phyloP scores from a whole-genome alignment of 2,329 filamentous ascomycete genomes.

The Exophiala alcalophila region DNA sequence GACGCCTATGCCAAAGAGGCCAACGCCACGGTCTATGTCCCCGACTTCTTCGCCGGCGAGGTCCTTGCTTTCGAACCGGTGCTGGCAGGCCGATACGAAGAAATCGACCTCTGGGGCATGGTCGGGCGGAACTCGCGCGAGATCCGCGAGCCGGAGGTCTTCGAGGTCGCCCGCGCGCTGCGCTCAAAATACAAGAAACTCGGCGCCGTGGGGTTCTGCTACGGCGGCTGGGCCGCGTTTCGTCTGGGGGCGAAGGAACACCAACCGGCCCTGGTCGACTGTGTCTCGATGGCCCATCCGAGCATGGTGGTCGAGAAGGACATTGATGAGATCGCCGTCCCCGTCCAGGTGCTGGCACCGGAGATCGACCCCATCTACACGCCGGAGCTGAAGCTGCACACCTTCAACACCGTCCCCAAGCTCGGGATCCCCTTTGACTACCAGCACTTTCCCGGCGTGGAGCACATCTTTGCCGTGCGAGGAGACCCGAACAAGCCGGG shows the following conservation, averaged over 20 bases:
- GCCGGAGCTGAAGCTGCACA: slow-evolving; percentile 47
- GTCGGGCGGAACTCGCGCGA: slow-evolving; percentile 41
- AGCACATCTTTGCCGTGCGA: slow-evolving; percentile 47
- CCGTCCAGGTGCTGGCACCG: slow-evolving; percentile 52
- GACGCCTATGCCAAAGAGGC: slow-evolving; percentile 46
- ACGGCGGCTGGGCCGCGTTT: slow-evolving; percentile 48
- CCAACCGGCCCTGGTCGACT: slow-evolving; percentile 43
- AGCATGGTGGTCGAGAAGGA: slow-evolving; percentile 41
- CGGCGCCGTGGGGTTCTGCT: slow-evolving; percentile 48
- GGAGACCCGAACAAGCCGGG: slow-evolving; percentile 41
- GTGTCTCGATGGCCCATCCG: slow-evolving; percentile 47
- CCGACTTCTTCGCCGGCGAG: slow-evolving; percentile 42
- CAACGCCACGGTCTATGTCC: slow-evolving; percentile 46
- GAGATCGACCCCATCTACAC: slow-evolving; percentile 47
- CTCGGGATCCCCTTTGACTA: slow-evolving; percentile 49
- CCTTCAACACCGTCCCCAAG: slow-evolving; percentile 41
- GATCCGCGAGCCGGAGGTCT: slow-evolving; percentile 40
- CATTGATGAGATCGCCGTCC: slow-evolving; percentile 48
- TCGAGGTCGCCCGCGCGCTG: slow-evolving; percentile 40
- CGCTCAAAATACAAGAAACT: slow-evolving; percentile 42
- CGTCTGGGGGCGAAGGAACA: slow-evolving; percentile 44
- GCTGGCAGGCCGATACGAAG: slow-evolving; percentile 34
- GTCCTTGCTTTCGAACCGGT: slow-evolving; percentile 42
- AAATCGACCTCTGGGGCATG: slow-evolving; percentile 44
- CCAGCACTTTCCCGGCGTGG: slow-evolving; percentile 50